Base-by-base conservation (phyloP, 139 green algal genomes). In the Microglena sp. region DNA sequence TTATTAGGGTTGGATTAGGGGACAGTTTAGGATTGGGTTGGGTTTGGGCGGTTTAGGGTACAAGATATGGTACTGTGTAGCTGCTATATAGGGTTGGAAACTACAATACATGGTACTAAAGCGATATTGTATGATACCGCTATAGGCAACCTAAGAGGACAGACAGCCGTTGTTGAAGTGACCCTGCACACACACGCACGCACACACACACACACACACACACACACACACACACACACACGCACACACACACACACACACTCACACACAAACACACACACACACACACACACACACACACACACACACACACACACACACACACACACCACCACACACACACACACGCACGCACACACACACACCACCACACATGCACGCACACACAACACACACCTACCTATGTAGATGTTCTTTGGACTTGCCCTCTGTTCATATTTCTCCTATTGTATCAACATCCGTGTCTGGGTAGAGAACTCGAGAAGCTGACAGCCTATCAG, bases 241-340 rank as follows among this genome's bases (percentile, higher is more conserved):
- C 18, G 40, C 40, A 50, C 40, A n/a, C 18, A 50, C 15, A 50
- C 40, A 11, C 40, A 50, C 40, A 50, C 40, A 50, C 40, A 18
- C 40, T 50, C 40, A 50, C 40, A 45, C 43, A 22, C n/a, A 64
- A 64, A 11, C 56, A 11, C 29, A 64, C 56, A 31, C 56, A 28
- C 31, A 45, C 56, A 44, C 56, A 64, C 40, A 64, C 56, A 45
- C 56, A 44, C 43, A 64, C 56, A 64, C 40, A 50, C 40, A 50
- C 40, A 50, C 40, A 50, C 40, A 50, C 40, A 50, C 40, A 50
- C 40, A 50, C 40, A 50, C 40, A 50, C 40, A 50, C 40, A 50
- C 40, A 50, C 40, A 50, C 40, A 50, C 40, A 50, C 40, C 11
- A 11, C 11, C 40, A 50, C 40, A 50, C 40, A 50, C 40, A 50